phyloP scores from a whole-genome alignment of 129 eudicot species.

The Cynara cardunculus region DNA sequence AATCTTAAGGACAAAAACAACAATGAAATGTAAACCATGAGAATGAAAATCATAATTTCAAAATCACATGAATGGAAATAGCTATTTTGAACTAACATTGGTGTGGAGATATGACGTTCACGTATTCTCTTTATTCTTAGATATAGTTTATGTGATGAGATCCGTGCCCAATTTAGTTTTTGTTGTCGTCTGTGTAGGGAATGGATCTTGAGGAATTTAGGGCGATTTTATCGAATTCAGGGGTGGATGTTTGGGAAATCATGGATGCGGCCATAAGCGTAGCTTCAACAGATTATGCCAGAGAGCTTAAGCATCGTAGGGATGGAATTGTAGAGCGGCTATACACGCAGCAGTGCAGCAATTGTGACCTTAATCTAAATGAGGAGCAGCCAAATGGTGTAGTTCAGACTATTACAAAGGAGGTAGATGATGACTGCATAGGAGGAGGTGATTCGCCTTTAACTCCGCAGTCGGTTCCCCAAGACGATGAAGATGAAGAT shows the following conservation, averaged over 20 bases:
- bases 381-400: background rate
- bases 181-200: background rate
- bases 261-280: constrained; percentile 70
- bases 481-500: constrained; percentile 35
- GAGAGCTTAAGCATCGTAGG: constrained; percentile 54
- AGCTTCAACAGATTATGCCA: constrained; percentile 54
- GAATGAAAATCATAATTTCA: no score
- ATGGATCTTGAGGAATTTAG: constrained; percentile 75
- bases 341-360: constrained; percentile 39
- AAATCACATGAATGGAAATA: no score
- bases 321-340: constrained; percentile 58
- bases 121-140: background rate
- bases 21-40: no score
- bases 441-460: constrained; percentile 37
- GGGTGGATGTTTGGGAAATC: constrained; percentile 56
- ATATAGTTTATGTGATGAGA: background rate
- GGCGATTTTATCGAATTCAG: constrained; percentile 46
- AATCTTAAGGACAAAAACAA: no score
- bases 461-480: constrained; percentile 42
- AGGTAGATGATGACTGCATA: constrained; percentile 18
- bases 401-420: constrained; percentile 1
- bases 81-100: no score
- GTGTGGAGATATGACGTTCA: background rate
- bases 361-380: constrained; percentile 27
- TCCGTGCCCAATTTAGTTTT: background rate